phyloP scores from a whole-genome alignment of 176 grass and related monocot genomes.

The Triticum dicoccoides region DNA sequence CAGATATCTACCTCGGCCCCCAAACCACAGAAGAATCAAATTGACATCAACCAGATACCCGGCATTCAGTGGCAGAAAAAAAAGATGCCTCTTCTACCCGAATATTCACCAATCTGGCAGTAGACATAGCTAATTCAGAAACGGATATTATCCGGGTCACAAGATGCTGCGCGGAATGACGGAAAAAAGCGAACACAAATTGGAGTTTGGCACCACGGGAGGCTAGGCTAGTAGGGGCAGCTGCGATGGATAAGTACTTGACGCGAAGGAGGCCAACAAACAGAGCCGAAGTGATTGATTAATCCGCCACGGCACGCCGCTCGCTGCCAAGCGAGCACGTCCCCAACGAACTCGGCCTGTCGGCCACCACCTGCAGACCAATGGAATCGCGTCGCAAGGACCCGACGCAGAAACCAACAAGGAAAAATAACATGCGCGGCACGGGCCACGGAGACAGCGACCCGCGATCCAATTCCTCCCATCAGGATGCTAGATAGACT shows the following conservation, averaged over 20 bases:
- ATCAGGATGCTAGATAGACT: background rate
- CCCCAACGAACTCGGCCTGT: background rate
- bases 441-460: background rate
- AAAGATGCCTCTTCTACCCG: too few species aligned
- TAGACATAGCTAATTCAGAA: background rate
- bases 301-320: background rate
- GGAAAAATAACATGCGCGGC: background rate
- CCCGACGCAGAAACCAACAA: background rate
- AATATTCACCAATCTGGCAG: background rate
- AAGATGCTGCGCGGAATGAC: background rate
- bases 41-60: background rate
- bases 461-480: background rate
- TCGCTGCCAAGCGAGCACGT: background rate
- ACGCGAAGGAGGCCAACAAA: background rate
- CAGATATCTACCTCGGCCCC: background rate
- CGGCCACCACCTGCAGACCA: background rate
- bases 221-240: background rate
- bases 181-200: background rate
- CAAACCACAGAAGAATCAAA: background rate
- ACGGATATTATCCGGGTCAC: background rate
- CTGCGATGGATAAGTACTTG: background rate
- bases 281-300: background rate
- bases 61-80: background rate
- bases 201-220: background rate
- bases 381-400: background rate